Evolutionary conservation across 306 rosid genomes (phyloP).

Genomic region (barrel medic (Medicago truncatula)): MtrunA17r5.0-ANR NC_053044.1:43310001-43310500

Average conservation of each 20-base stretch:
- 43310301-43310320: background rate
- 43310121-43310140: conserved; percentile 36
- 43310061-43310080: conserved; percentile 36
- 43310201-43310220: conserved; percentile 25
- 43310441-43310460: too few relatives aligned
- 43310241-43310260: too few relatives aligned
- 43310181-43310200: conserved; percentile 18
- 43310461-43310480: too few relatives aligned
- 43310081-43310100: conserved; percentile 45
- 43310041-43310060: conserved; percentile 40
- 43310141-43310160: conserved; percentile 3
- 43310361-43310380: background rate
- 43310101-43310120: conserved; percentile 36
- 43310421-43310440: too few relatives aligned
- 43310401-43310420: too few relatives aligned
- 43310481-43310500: background rate
- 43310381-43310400: too few relatives aligned
- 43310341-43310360: background rate
- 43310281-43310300: background rate
- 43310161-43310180: conserved; percentile 4
- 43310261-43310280: too few relatives aligned
- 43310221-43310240: background rate
- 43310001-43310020: conserved; percentile 53
- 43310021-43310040: conserved; percentile 38
- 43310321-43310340: background rate